phyloP scores from a whole-genome alignment of 352 stramenopile species.

The Pythium brassicae region DNA sequence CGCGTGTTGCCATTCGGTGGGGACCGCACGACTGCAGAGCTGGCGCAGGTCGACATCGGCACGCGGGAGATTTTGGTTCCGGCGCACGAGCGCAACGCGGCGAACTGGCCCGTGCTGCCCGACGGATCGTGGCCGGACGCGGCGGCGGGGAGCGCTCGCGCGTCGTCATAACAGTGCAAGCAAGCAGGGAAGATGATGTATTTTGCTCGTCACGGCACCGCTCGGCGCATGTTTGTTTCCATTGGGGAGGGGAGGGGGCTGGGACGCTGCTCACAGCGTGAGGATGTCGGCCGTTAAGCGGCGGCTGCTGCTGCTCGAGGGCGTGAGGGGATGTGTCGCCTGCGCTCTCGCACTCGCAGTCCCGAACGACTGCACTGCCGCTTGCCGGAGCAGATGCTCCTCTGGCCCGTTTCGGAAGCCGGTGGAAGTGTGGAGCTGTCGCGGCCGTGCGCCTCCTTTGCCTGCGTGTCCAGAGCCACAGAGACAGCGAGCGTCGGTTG shows the following conservation, averaged over 20 bases:
- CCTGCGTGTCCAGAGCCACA: not conserved
- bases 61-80: slow-evolving; percentile 81
- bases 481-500: too few relatives aligned
- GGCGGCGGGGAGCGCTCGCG: slow-evolving; percentile 18
- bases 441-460: slow-evolving; percentile 6
- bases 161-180: slow-evolving; percentile 20
- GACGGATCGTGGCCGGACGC: slow-evolving; percentile 65
- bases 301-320: not conserved
- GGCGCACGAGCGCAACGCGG: slow-evolving; percentile 52
- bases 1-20: too few relatives aligned
- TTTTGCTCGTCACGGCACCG: slow-evolving; percentile 31
- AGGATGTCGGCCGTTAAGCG: slow-evolving; percentile 44
- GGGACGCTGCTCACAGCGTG: slow-evolving; percentile 42
- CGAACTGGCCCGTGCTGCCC: slow-evolving; percentile 73
- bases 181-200: slow-evolving; percentile 38
- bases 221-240: slow-evolving; percentile 5
- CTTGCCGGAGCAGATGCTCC: slow-evolving; percentile 33
- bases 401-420: slow-evolving; percentile 41
- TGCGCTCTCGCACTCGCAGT: slow-evolving; percentile 9
- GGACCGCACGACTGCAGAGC: slow-evolving; percentile 56
- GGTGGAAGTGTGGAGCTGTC: slow-evolving; percentile 55
- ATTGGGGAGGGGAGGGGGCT: not conserved
- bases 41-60: slow-evolving; percentile 63
- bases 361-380: slow-evolving; percentile 24
- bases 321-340: not conserved